Conservation (phyloP, 192 early-diverging fungal species). For the Entophlyctis luteolus region DNA sequence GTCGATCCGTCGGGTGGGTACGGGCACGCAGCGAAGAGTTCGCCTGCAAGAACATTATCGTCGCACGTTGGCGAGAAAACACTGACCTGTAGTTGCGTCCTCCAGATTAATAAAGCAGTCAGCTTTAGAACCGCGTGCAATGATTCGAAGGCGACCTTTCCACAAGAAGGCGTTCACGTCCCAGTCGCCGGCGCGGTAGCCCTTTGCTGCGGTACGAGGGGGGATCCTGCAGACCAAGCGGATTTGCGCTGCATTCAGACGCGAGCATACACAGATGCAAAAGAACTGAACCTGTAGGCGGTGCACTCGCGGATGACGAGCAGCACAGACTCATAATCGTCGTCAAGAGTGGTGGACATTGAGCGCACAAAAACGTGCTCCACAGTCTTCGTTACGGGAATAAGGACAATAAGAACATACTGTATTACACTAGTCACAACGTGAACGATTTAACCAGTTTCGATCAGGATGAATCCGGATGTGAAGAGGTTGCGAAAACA, state of each 20-base stretch:
- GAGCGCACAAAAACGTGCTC: too few species aligned
- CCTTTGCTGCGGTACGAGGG: slow-evolving; percentile 61
- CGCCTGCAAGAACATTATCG: slow-evolving; percentile 38
- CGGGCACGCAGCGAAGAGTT: slow-evolving; percentile 75
- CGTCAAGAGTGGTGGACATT: too few species aligned
- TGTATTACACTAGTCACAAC: too few species aligned
- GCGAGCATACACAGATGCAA: too few species aligned
- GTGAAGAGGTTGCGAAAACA: too few species aligned
- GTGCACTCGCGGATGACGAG: slow-evolving; percentile 75
- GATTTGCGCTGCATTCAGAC: too few species aligned
- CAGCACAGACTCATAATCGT: slow-evolving; percentile 74
- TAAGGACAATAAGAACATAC: too few species aligned
- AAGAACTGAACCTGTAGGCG: slow-evolving; percentile 41
- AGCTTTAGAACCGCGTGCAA: slow-evolving; percentile 61
- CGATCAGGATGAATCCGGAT: too few species aligned
- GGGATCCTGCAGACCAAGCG: slow-evolving; percentile 68
- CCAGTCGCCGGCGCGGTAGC: slow-evolving; percentile 77
- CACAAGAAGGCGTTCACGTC: slow-evolving; percentile 72
- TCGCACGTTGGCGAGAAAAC: not conserved
- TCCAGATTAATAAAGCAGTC: slow-evolving; percentile 73
- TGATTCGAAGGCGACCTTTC: slow-evolving; percentile 73
- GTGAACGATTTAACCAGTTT: too few species aligned
- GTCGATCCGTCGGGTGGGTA: slow-evolving; percentile 64
- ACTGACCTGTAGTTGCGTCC: slow-evolving; percentile 22
- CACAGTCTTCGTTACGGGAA: too few species aligned